These are phyloP conservation scores for Zygoascus biomembranicola DNA, from an alignment of 805 yeast species.

Conservation along the genomic window DNA sequence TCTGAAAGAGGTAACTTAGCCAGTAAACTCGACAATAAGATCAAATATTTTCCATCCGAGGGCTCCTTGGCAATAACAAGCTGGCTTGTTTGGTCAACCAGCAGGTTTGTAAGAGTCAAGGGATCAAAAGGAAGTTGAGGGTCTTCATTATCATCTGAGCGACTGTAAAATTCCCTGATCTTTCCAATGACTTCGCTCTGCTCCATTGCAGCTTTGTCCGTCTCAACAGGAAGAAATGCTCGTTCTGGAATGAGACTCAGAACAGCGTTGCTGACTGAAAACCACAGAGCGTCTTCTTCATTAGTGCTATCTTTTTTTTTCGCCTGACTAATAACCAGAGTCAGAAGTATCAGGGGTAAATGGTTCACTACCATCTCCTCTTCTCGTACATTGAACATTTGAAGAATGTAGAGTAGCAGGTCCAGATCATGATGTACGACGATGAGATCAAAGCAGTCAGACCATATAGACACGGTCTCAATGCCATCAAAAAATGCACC, in stretches of 20 bases:
- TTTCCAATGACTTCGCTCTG: conserved; percentile 18
- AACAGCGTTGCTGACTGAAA: conserved; percentile 35
- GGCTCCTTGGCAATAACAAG: background rate
- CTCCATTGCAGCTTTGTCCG: conserved; percentile 23
- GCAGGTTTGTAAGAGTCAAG: conserved; percentile 10
- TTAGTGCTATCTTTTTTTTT: background rate
- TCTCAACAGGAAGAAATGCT: conserved; percentile 49
- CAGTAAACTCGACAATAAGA: conserved; percentile 24
- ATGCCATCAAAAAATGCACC: conserved; percentile 75
- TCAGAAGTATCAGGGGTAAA: conserved; percentile 59
- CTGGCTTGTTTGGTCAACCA: conserved; percentile 2
- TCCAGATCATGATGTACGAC: conserved; percentile 30
- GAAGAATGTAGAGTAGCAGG: conserved; percentile 50
- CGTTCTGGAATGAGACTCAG: conserved; percentile 54
- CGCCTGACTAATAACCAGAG: conserved; percentile 17
- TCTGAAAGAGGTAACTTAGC: conserved; percentile 40
- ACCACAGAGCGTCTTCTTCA: conserved; percentile 24
- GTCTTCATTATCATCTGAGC: conserved; percentile 4
- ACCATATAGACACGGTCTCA: conserved; percentile 76
- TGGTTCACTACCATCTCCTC: conserved; percentile 79
- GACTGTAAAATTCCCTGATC: conserved; percentile 20
- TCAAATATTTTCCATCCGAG: conserved; percentile 2
- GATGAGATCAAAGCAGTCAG: conserved; percentile 43
- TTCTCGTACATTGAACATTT: conserved; percentile 66
- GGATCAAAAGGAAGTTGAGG: conserved; percentile 13